These are phyloP conservation scores for Pisolithus marmoratus DNA, from an alignment of 768 basidiomycete genomes.

Conservation along the genomic window DNA sequence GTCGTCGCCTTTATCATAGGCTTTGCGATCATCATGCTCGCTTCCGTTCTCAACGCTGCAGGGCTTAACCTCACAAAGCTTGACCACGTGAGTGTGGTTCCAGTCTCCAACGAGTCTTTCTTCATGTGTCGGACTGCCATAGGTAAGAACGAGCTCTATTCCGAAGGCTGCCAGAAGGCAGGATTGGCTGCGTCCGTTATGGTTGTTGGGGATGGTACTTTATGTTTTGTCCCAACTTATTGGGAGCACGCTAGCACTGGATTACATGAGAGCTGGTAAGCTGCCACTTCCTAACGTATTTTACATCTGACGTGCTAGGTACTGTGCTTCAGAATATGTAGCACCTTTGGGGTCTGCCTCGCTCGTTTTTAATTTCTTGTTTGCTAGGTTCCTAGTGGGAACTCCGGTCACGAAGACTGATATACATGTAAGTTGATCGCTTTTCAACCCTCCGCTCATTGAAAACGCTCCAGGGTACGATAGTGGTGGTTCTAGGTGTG, in stretches of 20 bases:
- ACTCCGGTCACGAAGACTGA: slow-evolving; percentile 81
- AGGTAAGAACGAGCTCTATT: slow-evolving; percentile 69
- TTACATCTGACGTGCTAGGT: slow-evolving; percentile 11
- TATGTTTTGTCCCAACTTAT: slow-evolving; percentile 90
- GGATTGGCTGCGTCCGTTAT: slow-evolving; percentile 81
- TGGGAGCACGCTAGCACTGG: slow-evolving; percentile 80
- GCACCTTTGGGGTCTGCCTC: slow-evolving; percentile 92
- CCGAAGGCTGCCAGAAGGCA: slow-evolving; percentile 69
- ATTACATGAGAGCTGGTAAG: slow-evolving; percentile 81
- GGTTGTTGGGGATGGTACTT: slow-evolving; percentile 89
- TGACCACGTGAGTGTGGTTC: slow-evolving; percentile 64
- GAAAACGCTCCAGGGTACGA: slow-evolving; percentile 54
- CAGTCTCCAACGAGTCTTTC: neutral
- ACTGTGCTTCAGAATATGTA: slow-evolving; percentile 67
- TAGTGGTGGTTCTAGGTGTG: slow-evolving; percentile 78
- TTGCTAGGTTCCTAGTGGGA: slow-evolving; percentile 84
- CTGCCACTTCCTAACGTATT: neutral
- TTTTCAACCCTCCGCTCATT: neutral
- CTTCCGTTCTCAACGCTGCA: slow-evolving; percentile 83
- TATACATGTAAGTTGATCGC: slow-evolving; percentile 55
- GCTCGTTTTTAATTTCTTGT: slow-evolving; percentile 93
- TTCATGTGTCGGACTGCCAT: slow-evolving; percentile 1
- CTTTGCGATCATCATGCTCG: slow-evolving; percentile 75
- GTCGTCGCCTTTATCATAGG: slow-evolving; percentile 79
- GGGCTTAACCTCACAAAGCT: slow-evolving; percentile 95